Percentiles rank a stretch among this genome's conserved stretches.
These are phyloP conservation scores for Ploettnerulaceae sp. DNA, from an alignment of 2,329 filamentous ascomycete genomes.

Conservation along the genomic window DNA sequence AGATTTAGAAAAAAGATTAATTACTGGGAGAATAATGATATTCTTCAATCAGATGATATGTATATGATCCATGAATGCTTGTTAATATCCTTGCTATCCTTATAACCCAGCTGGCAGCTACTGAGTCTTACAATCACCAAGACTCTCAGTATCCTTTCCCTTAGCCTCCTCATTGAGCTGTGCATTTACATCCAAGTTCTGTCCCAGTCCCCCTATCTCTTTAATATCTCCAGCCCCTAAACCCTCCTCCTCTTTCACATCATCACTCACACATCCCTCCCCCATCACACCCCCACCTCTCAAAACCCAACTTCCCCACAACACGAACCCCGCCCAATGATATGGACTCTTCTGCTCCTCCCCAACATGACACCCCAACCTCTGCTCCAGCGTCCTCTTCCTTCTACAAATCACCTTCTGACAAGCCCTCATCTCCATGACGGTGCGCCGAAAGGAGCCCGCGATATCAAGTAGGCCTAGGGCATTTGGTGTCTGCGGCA, in stretches of 20 bases:
- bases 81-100: too few species aligned
- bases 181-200: too few species aligned
- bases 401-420: neutral
- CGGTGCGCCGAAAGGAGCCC: neutral
- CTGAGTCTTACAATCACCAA: too few species aligned
- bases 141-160: too few species aligned
- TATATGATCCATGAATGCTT: too few species aligned
- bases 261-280: neutral
- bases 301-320: slow-evolving; percentile 2
- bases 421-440: neutral
- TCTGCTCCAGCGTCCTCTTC: neutral
- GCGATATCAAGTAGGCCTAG: neutral
- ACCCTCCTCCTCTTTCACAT: neutral
- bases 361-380: neutral
- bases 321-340: neutral
- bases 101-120: too few species aligned
- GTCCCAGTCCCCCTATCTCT: too few species aligned
- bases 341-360: neutral
- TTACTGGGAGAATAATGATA: too few species aligned
- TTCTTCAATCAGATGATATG: too few species aligned
- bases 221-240: neutral
- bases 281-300: neutral
- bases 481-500: too few species aligned
- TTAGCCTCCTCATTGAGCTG: too few species aligned
- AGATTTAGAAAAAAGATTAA: too few species aligned